Evolutionary conservation across 225 moss, liverwort and hornwort genomes (phyloP).

Genomic region (Anthoceros angustus): DNA sequence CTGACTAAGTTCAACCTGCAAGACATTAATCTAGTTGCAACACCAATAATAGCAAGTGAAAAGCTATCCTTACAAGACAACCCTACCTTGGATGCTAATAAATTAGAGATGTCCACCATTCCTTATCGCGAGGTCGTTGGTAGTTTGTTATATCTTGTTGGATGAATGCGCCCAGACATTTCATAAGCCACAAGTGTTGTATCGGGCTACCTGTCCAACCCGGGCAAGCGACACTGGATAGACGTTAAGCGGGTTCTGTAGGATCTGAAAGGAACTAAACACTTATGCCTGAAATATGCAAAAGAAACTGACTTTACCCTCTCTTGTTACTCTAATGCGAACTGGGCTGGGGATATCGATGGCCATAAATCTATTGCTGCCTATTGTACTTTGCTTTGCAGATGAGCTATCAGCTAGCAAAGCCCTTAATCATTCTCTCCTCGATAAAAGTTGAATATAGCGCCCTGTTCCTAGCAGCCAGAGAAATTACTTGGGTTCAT

Average conservation of each 20-base stretch:
- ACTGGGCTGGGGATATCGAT: neutral
- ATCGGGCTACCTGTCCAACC: neutral
- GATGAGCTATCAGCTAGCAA: no score
- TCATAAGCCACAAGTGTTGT: neutral
- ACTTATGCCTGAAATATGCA: neutral
- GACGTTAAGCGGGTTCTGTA: no score
- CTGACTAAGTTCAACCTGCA: no score
- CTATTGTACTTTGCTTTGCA: no score
- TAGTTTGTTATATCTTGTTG: no score
- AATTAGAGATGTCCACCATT: neutral
- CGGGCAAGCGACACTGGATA: neutral
- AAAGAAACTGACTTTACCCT: neutral
- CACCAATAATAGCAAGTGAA: no score
- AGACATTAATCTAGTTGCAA: no score
- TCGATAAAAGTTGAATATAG: no score
- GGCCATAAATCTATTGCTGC: no score
- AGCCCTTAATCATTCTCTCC: no score
- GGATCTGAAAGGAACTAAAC: neutral
- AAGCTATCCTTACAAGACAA: neutral
- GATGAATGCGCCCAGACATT: no score
- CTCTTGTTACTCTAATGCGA: neutral
- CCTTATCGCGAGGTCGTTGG: no score
- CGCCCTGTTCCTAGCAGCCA: neutral
- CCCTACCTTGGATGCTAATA: neutral
- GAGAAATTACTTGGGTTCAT: neutral